Base-by-base conservation (phyloP, 2,329 filamentous ascomycete species). In the Neurospora crassa region DNA sequence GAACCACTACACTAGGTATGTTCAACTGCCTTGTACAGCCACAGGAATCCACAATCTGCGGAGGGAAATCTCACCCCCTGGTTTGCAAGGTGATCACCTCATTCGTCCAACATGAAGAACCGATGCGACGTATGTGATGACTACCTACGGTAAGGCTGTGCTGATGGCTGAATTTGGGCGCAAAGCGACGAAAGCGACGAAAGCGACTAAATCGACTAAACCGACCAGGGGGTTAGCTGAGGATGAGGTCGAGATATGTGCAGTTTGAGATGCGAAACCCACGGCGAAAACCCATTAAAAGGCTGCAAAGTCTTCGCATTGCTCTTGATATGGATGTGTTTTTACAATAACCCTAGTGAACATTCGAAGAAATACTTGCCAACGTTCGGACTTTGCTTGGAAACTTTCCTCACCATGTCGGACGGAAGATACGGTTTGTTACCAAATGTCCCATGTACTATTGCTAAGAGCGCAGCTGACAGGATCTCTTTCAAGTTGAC, bases 401-500 rank as follows among this genome's bases (percentile, higher is more conserved):
- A 37, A 63, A 63, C 24, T 16, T 12, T 18, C 29, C 16, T 63
- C 29, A 37, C 5, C 3, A 63, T 63, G 53, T 63, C 53, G 53
- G 53, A 63, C 53, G 53, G 53, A 24, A 63, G 24, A 37, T 63
- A 63, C 53, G 53, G 53, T 63, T n/a, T 37, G 53, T 16, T 14
- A 29, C 1, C 47, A 8, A 29, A 53, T 53, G 53, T 37, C 34
- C 7, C 7, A 63, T 63, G 14, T 14, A 10, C 29, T 18, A 75
- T 74, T 20, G 18, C 24, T 41, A 74, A 77, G 14, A 71, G 63
- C 20, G n/a, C 41, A 11, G 8, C 34, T 37, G 29, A 63, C 53
- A 18, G 24, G 11, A 29, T 63, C 29, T 63, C 14, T 16, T 34
- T 14, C 53, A 29, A 83, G 82, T 84, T 43, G 75, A 79, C 1